Evolutionary conservation across 1,139 yeast species (phyloP).

Genomic region (Taphrina betulina): DNA sequence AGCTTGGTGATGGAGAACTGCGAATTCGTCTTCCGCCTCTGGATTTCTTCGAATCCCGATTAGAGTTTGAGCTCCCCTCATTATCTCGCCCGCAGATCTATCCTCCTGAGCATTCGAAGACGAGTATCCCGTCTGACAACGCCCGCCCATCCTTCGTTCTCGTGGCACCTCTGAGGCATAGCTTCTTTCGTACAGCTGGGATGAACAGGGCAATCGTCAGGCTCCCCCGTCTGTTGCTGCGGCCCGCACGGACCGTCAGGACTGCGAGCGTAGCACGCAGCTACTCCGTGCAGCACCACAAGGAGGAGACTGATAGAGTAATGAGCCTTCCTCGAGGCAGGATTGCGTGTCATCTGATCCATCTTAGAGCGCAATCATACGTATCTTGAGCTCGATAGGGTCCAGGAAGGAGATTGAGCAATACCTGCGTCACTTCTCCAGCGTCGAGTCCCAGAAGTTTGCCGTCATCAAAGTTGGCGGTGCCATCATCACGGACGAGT

Average conservation of each 20-base stretch:
- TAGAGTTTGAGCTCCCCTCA: too few relatives aligned
- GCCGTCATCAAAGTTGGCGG: conserved; percentile 99
- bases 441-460: conserved; percentile 81
- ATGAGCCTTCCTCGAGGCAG: too few relatives aligned
- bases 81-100: too few relatives aligned
- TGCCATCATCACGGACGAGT: conserved; percentile 92
- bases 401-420: conserved; percentile 97
- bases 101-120: too few relatives aligned
- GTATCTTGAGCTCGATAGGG: conserved; percentile 89
- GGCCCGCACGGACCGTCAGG: conserved; percentile 2
- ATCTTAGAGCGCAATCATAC: conserved; percentile 54
- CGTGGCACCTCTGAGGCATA: too few relatives aligned
- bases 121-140: too few relatives aligned
- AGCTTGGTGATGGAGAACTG: too few relatives aligned
- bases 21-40: too few relatives aligned
- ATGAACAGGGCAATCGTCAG: conserved; percentile 14
- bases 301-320: conserved; percentile 32
- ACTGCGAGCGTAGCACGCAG: background rate
- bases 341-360: too few relatives aligned
- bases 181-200: too few relatives aligned
- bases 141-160: too few relatives aligned
- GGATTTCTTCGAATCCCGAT: too few relatives aligned
- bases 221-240: conserved; percentile 8
- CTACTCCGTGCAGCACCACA: conserved; percentile 27
- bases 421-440: conserved; percentile 90